These are phyloP conservation scores for Neofusicoccum sp. DNA, from an alignment of 2,329 filamentous ascomycete genomes.

Conservation along the genomic window DNA sequence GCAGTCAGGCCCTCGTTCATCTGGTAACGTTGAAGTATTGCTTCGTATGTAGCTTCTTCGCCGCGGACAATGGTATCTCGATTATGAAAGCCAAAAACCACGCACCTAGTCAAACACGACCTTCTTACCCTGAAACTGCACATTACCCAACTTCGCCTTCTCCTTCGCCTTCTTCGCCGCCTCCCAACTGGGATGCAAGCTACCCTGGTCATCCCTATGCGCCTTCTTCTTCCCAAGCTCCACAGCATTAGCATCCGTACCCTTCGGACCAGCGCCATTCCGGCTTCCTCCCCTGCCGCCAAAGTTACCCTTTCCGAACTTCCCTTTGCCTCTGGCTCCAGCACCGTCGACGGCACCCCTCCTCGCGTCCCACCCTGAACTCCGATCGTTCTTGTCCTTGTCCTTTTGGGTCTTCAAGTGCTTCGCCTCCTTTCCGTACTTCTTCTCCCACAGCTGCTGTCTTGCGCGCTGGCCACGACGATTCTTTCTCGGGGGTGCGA, in stretches of 20 bases:
- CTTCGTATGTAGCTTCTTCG: not conserved
- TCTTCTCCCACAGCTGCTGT: slow-evolving; percentile 77
- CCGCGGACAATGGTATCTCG: not conserved
- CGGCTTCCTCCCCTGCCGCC: slow-evolving; percentile 24
- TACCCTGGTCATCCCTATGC: slow-evolving; percentile 48
- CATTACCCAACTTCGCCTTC: slow-evolving; percentile 41
- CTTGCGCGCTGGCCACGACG: slow-evolving; percentile 74
- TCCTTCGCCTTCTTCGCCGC: slow-evolving; percentile 61
- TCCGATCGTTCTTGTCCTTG: slow-evolving; percentile 36
- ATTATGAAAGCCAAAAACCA: not conserved
- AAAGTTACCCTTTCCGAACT: slow-evolving; percentile 23
- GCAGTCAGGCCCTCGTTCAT: too few relatives aligned
- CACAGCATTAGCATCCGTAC: slow-evolving; percentile 33
- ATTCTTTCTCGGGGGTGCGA: slow-evolving; percentile 63
- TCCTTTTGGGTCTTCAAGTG: slow-evolving; percentile 54
- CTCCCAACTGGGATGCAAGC: slow-evolving; percentile 64
- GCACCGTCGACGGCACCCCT: slow-evolving; percentile 48
- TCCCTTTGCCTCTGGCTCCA: slow-evolving; percentile 22
- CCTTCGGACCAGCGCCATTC: slow-evolving; percentile 28
- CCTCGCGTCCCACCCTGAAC: slow-evolving; percentile 59
- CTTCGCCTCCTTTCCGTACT: slow-evolving; percentile 69
- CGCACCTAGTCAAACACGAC: slow-evolving; percentile 56
- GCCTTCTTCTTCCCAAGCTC: slow-evolving; percentile 28
- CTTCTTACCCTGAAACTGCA: slow-evolving; percentile 60
- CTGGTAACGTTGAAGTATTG: not conserved